Percentiles rank a stretch among this genome's conserved stretches.
Conservation (phyloP, 805 yeast species). For the Wickerhamiella domercqiae region DNA sequence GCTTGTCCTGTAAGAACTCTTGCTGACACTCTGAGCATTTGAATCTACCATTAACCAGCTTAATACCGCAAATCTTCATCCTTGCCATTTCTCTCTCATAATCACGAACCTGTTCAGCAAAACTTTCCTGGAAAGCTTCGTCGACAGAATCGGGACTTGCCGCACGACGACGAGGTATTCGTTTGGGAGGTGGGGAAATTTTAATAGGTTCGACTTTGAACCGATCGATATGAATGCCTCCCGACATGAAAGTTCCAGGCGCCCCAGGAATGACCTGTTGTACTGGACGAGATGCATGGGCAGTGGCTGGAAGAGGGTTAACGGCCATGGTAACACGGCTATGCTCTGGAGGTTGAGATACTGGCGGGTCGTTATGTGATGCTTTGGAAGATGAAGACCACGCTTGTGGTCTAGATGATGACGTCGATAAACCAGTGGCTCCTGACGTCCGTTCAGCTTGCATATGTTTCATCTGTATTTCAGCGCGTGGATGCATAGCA, state of each 20-base stretch:
- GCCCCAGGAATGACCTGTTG: background rate
- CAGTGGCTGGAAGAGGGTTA: no score
- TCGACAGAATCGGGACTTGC: background rate
- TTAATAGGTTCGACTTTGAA: background rate
- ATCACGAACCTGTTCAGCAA: background rate
- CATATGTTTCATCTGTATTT: background rate
- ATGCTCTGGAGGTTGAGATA: no score
- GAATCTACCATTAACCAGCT: background rate
- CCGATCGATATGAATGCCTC: background rate
- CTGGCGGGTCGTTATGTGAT: no score
- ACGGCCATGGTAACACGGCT: no score
- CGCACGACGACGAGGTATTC: background rate
- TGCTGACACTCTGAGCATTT: background rate
- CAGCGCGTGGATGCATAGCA: background rate
- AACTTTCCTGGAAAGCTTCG: slow-evolving; percentile 1
- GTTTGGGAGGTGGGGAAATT: background rate
- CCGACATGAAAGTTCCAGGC: background rate
- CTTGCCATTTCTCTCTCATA: background rate
- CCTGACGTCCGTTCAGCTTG: background rate
- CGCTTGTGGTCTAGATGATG: background rate
- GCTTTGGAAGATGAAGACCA: no score
- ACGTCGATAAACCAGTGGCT: background rate
- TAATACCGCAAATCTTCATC: background rate
- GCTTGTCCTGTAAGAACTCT: background rate
- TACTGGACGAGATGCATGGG: background rate